phyloP scores from a whole-genome alignment of 2,329 filamentous ascomycete genomes.

The Pseudofabraea citricarpa region DNA sequence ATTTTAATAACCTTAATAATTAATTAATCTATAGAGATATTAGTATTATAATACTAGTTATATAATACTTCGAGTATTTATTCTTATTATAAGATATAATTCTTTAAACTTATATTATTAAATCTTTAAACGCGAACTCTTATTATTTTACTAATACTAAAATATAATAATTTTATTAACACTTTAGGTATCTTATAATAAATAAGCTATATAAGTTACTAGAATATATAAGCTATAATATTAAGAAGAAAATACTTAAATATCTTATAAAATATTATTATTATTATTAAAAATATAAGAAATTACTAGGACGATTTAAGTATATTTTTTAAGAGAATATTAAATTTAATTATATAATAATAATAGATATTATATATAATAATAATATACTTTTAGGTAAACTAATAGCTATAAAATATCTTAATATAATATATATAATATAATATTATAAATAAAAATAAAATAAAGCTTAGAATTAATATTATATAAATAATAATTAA shows the following conservation, averaged over 20 bases:
- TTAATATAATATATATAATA: not conserved
- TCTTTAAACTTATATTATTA: no score
- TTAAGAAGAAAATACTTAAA: not conserved
- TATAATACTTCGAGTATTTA: not conserved
- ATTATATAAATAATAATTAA: no score
- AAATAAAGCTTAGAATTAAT: no score
- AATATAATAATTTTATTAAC: not conserved
- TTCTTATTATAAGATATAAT: not conserved
- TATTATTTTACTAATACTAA: no score
- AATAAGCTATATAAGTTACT: not conserved
- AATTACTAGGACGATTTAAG: not conserved
- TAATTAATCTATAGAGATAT: conserved; percentile 3
- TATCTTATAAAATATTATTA: not conserved
- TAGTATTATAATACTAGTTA: no score
- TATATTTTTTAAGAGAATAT: not conserved
- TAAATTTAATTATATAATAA: not conserved
- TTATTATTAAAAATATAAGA: not conserved
- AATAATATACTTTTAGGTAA: no score
- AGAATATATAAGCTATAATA: no score
- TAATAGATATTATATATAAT: not conserved
- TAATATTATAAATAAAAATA: not conserved
- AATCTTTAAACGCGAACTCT: not conserved
- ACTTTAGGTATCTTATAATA: not conserved
- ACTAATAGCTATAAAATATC: no score
- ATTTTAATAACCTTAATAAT: conserved; percentile 7